Base-by-base conservation (phyloP, 2,329 filamentous ascomycete genomes). In the Cylindrodendrum hubeiense region DNA sequence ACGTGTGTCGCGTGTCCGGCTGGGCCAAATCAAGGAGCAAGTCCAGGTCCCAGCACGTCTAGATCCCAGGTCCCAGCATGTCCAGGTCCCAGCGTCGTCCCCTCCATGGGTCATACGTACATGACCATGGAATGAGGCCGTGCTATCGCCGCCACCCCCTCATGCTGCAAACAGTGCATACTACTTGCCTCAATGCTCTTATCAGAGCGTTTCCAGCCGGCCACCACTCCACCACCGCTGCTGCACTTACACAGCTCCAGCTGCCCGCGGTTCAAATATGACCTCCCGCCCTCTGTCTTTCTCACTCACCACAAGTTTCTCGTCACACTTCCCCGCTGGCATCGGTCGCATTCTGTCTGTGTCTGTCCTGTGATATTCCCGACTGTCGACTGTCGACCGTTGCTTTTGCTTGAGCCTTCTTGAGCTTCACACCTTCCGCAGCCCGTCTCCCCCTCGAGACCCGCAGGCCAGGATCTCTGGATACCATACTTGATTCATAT, bases 101-200 rank as follows among this genome's bases (percentile, higher is more conserved):
- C 21, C 44, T 53, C 43, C 53, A 46, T 22, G 24, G 26, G 24
- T n/a, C 26, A n/a, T 19, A 17, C 17, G 56, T 63, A 49, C 21
- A 53, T 43, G 57, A 24, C n/a, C n/a, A n/a, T 19, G 26, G n/a
- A 41, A 22, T 12, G 17, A 5, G 22, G 52, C 19, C 44, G 28
- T 43, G 34, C 55, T 28, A 53, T 55, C 19, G 15, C 21, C 55
- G 39, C 47, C 51, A 57, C 37, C 71, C 72, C 73, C 73, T 74
- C 73, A 68, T 71, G 63, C 70, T 69, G 68, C 70, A 75, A 75
- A 67, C 73, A 66, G 69, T 68, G 63, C 59, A 58, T 70, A 41
- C 46, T 47, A 59, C 53, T 41, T 54, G 24, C 17, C 37, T 50
- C 47, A n/a, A 52, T 51, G 5, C 22, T 41, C 70, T 74, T 74